Evolutionary conservation across 2,329 filamentous ascomycete genomes (phyloP).

Genomic region (Bipolaris sorokiniana): DNA sequence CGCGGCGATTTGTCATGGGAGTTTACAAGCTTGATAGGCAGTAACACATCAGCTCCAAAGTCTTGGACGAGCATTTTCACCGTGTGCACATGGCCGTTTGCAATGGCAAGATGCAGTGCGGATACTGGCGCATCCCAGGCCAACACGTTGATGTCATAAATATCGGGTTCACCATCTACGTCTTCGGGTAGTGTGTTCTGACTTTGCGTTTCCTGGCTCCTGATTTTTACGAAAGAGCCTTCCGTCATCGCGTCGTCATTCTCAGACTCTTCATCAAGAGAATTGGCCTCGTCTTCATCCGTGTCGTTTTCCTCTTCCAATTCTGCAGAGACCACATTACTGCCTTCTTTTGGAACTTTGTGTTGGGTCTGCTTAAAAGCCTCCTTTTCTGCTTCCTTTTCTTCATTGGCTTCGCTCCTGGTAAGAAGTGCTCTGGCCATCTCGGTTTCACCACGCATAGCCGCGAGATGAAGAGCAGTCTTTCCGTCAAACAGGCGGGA

Average conservation of each 20-base stretch:
- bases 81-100: slow-evolving; percentile 71
- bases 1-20: slow-evolving; percentile 56
- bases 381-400: slow-evolving; percentile 66
- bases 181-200: slow-evolving; percentile 60
- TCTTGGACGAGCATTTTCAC: slow-evolving; percentile 71
- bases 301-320: slow-evolving; percentile 43
- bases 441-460: slow-evolving; percentile 68
- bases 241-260: slow-evolving; percentile 65
- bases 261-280: slow-evolving; percentile 56
- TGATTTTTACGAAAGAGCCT: slow-evolving; percentile 71
- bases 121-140: slow-evolving; percentile 79
- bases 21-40: slow-evolving; percentile 72
- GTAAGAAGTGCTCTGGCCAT: slow-evolving; percentile 76
- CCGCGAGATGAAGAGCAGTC: slow-evolving; percentile 83
- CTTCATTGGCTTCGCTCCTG: slow-evolving; percentile 76
- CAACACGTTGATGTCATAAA: slow-evolving; percentile 78
- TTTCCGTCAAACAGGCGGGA: slow-evolving; percentile 78
- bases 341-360: neutral
- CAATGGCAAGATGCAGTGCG: slow-evolving; percentile 78
- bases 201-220: slow-evolving; percentile 51
- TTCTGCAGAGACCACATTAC: neutral
- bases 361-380: slow-evolving; percentile 36
- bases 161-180: slow-evolving; percentile 70
- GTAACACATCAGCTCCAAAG: slow-evolving; percentile 77
- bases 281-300: slow-evolving; percentile 59